These are phyloP conservation scores for Ceratocystiopsis sp. DNA, from an alignment of 2,329 filamentous ascomycete species.

Conservation along the genomic window DNA sequence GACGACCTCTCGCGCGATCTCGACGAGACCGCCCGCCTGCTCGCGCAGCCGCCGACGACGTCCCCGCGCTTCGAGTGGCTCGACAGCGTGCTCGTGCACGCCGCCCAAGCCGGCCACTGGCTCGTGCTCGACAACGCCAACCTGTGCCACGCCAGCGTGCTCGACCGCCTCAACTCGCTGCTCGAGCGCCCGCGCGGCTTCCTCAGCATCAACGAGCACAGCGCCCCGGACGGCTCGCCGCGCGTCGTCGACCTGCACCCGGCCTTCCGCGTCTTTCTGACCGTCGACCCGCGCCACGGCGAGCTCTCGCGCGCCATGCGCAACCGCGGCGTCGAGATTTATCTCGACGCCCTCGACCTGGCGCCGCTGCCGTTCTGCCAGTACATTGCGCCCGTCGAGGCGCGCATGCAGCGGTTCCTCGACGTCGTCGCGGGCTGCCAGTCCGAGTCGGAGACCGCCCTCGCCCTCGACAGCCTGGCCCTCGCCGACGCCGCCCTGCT, in stretches of 20 bases:
- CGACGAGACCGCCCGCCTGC: slow-evolving; percentile 30
- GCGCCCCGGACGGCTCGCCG: slow-evolving; percentile 62
- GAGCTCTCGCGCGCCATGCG: slow-evolving; percentile 94
- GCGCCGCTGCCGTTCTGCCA: slow-evolving; percentile 16
- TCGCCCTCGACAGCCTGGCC: slow-evolving; percentile 28
- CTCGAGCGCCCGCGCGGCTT: slow-evolving; percentile 71
- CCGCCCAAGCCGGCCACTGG: slow-evolving; percentile 76
- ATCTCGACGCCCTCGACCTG: slow-evolving; percentile 34
- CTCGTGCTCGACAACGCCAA: slow-evolving; percentile 94
- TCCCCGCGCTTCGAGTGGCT: slow-evolving; percentile 89
- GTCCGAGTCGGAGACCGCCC: slow-evolving; percentile 17
- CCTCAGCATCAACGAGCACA: slow-evolving; percentile 86
- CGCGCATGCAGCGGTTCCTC: slow-evolving; percentile 30
- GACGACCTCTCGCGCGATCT: slow-evolving; percentile 25
- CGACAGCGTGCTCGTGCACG: slow-evolving; percentile 79
- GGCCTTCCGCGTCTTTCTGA: slow-evolving; percentile 83
- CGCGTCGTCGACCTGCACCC: slow-evolving; percentile 67
- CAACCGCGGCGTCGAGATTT: slow-evolving; percentile 85
- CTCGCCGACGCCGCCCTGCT: slow-evolving; percentile 27
- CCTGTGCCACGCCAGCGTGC: slow-evolving; percentile 82
- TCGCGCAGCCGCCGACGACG: slow-evolving; percentile 30
- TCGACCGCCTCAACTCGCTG: slow-evolving; percentile 86
- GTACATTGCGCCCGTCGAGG: slow-evolving; percentile 30
- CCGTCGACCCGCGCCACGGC: slow-evolving; percentile 79
- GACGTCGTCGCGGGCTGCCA: slow-evolving; percentile 15